Percentiles rank a stretch among this genome's conserved stretches.
Conservation (phyloP, 805 yeast genomes). For the Huiozyma sinensis region DNA sequence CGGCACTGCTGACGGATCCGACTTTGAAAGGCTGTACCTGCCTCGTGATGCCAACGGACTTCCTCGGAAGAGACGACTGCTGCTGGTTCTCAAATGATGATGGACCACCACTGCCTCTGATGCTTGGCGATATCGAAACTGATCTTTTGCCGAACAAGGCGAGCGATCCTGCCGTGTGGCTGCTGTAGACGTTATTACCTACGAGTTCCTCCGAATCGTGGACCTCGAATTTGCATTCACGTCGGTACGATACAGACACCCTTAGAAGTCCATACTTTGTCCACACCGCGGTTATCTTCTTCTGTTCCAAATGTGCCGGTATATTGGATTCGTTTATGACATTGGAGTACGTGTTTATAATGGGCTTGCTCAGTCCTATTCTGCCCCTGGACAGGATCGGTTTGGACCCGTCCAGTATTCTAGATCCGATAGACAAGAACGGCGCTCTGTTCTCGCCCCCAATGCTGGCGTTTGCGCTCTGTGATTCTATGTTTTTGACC, state of each 20-base stretch:
- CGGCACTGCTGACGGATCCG: slow-evolving; percentile 27
- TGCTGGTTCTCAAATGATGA: slow-evolving; percentile 3
- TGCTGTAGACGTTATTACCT: background rate
- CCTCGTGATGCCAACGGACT: slow-evolving; percentile 13
- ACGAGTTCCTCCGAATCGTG: slow-evolving; percentile 1
- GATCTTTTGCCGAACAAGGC: background rate
- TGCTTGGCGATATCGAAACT: slow-evolving; percentile 7
- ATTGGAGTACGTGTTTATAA: slow-evolving; percentile 32
- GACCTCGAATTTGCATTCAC: slow-evolving; percentile 55
- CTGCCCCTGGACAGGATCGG: slow-evolving; percentile 76
- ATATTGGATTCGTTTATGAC: slow-evolving; percentile 28
- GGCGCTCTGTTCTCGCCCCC: background rate
- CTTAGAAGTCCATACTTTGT: slow-evolving; percentile 68
- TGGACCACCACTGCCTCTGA: background rate
- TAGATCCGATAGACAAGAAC: slow-evolving; percentile 35
- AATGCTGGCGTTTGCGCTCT: background rate
- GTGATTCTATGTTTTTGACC: slow-evolving; percentile 14
- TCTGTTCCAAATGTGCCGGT: slow-evolving; percentile 47
- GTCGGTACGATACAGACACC: slow-evolving; percentile 71
- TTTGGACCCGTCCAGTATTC: slow-evolving; percentile 64
- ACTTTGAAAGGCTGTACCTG: slow-evolving; percentile 30
- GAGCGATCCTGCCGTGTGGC: background rate
- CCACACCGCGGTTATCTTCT: slow-evolving; percentile 55
- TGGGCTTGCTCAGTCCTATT: slow-evolving; percentile 67
- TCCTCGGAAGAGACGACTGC: slow-evolving; percentile 5